A percentile compares a stretch with the other conserved stretches of the same genome.
Evolutionary conservation across 148 eudicot genomes (phyloP).

Genomic region (Amaranthus palmeri): DNA sequence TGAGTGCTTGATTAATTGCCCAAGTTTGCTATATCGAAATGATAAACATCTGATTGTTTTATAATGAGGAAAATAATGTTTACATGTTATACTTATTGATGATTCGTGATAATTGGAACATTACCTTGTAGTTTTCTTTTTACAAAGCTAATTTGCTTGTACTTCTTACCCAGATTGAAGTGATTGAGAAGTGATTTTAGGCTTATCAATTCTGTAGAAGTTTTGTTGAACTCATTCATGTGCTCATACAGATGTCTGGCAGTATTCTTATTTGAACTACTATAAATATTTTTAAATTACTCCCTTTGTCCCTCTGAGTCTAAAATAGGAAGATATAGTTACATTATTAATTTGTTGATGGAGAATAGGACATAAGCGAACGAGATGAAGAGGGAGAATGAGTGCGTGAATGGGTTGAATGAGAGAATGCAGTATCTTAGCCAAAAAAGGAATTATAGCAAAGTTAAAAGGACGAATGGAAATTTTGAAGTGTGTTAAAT

Average conservation of each 20-base stretch:
- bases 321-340: too few relatives aligned
- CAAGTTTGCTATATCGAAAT: not conserved
- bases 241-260: not conserved
- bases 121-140: not conserved
- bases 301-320: too few relatives aligned
- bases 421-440: too few relatives aligned
- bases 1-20: not conserved
- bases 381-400: too few relatives aligned
- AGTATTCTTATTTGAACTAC: not conserved
- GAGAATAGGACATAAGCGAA: too few relatives aligned
- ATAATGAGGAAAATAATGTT: not conserved
- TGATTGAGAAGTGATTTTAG: not conserved
- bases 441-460: too few relatives aligned
- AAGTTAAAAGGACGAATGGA: too few relatives aligned
- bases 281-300: too few relatives aligned
- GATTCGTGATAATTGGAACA: too few relatives aligned
- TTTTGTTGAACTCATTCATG: not conserved
- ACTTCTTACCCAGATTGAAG: not conserved
- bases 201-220: not conserved
- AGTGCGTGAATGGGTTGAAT: too few relatives aligned
- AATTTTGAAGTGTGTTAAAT: not conserved
- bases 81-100: slow-evolving; percentile 1
- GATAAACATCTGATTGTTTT: not conserved
- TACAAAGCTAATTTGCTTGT: not conserved
- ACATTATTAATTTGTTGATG: too few relatives aligned